Percentiles rank a stretch among this genome's conserved stretches.
phyloP scores from a whole-genome alignment of 2,329 filamentous ascomycete genomes.

The Fusarium illudens region DNA sequence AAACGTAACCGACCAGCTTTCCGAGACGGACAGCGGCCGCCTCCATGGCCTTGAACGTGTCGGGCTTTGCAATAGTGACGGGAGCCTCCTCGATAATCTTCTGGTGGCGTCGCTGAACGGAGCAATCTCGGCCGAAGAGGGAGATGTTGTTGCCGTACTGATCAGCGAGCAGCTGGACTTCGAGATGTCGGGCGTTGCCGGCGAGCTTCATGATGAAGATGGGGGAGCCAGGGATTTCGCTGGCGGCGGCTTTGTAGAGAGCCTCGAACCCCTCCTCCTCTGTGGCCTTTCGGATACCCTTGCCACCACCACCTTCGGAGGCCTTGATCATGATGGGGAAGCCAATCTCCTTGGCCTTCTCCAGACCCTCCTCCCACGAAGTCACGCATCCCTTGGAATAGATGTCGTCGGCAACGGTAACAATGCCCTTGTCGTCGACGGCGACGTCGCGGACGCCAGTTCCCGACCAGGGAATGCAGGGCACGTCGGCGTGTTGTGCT shows the following conservation, averaged over 20 bases:
- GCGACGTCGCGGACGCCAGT: slow-evolving; percentile 85
- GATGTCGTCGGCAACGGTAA: slow-evolving; percentile 85
- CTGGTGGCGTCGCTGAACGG: slow-evolving; percentile 96
- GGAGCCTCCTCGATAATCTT: slow-evolving; percentile 99
- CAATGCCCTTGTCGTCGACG: slow-evolving; percentile 83
- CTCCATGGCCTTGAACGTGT: slow-evolving; percentile 96
- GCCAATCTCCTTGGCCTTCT: slow-evolving; percentile 87
- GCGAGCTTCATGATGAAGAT: slow-evolving; percentile 99
- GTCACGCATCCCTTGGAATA: slow-evolving; percentile 92
- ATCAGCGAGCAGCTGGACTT: slow-evolving; percentile 96
- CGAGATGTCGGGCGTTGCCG: slow-evolving; percentile 93
- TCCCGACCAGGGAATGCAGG: slow-evolving; percentile 99
- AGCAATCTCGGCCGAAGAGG: slow-evolving; percentile 97
- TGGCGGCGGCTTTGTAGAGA: slow-evolving; percentile 94
- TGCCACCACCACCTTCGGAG: slow-evolving; percentile 98
- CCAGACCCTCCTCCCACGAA: slow-evolving; percentile 88
- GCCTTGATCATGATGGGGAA: slow-evolving; percentile 99
- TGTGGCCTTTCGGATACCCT: slow-evolving; percentile 96
- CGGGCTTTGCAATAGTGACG: slow-evolving; percentile 90
- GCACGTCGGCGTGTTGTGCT: slow-evolving; percentile 93
- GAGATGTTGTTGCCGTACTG: slow-evolving; percentile 99
- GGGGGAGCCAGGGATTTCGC: slow-evolving; percentile 96
- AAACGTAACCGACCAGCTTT: slow-evolving; percentile 95
- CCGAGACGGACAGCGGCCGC: slow-evolving; percentile 94
- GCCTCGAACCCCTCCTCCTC: slow-evolving; percentile 83